Base-by-base conservation (phyloP, 176 grass and related monocot species). In the Poa pratensis region DNA sequence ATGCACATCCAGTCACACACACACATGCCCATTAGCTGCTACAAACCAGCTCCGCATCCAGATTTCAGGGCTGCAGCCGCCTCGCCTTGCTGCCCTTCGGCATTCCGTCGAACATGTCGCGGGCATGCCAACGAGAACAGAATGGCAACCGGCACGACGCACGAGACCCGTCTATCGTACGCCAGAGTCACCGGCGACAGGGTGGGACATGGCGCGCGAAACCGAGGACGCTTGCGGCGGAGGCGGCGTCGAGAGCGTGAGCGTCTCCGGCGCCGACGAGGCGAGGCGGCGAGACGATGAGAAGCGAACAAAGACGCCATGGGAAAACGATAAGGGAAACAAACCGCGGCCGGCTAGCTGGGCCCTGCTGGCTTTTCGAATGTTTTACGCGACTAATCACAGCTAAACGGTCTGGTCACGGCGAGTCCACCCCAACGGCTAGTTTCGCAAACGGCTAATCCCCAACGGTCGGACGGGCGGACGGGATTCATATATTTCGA, bases 391-490 rank as follows among this genome's bases (percentile, higher is more conserved):
- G 28, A 30, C 35, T 39, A 39, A 39, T 6, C 35, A 39, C 35
- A 6, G 35, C 5, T 39, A 39, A 4, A 39, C 39, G 39, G 39
- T 10, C 43, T 11, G 58, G 24, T 63, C 60, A 26, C 71, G 58
- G 0, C 0, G n/a, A 19, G 0, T 39, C 19, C 13, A 50, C 30
- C 17, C 50, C 80, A 90, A 90, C 85, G 89, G 83, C 88, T 93
- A 91, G 71, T 84, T 87, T 80, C 15, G 48, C 90, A 86, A 92
- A 94, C 88, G 73, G 86, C 88, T 89, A 82, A 27, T 27, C 85
- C 52, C 78, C 86, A 97, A 97, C 92, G 90, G 92, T 97, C 94
- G 83, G 80, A 69, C 75, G 78, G 27, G 50, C 62, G 52, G 43
- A 11, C 9, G 61, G 40, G 65, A 52, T 84, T 80, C 80, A 86